phyloP scores from a whole-genome alignment of 805 yeast species.

The Kodamaea kaohsiungensis region DNA sequence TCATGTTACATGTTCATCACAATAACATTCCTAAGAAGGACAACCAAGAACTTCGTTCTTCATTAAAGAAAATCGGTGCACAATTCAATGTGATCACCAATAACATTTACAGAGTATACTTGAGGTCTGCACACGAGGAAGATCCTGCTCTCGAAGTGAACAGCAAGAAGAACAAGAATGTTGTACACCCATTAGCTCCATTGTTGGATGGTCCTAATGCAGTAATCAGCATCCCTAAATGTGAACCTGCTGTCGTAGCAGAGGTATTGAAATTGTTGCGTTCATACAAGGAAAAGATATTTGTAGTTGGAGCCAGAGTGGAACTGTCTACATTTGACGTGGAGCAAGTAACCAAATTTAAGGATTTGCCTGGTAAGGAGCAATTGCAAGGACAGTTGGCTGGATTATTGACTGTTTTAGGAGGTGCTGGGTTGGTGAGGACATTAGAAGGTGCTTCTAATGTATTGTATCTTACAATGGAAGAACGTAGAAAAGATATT shows the following conservation, averaged over 20 bases:
- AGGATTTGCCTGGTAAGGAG: conserved; percentile 69
- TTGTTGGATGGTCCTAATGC: conserved; percentile 87
- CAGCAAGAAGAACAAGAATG: conserved; percentile 40
- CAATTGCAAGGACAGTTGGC: conserved; percentile 79
- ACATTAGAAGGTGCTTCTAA: conserved; percentile 74
- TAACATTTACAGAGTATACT: conserved; percentile 69
- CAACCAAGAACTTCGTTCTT: conserved; percentile 60
- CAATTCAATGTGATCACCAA: conserved; percentile 68
- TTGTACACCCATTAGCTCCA: conserved; percentile 66
- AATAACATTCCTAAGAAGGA: conserved; percentile 76
- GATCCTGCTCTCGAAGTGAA: conserved; percentile 76
- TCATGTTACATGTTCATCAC: conserved; percentile 80
- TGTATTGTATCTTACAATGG: conserved; percentile 71
- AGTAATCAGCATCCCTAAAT: conserved; percentile 61
- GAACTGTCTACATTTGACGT: conserved; percentile 59
- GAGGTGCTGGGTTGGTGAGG: conserved; percentile 87
- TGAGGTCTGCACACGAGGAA: conserved; percentile 63
- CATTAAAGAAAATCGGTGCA: conserved; percentile 66
- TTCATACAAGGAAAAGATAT: conserved; percentile 67
- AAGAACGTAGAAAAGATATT: conserved; percentile 54
- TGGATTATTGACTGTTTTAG: conserved; percentile 77
- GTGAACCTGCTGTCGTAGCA: conserved; percentile 70
- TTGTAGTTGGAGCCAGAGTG: conserved; percentile 83
- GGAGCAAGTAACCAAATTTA: conserved; percentile 58
- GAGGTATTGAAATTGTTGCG: conserved; percentile 62